Base-by-base conservation (phyloP, 495 filamentous ascomycete genomes). In the Penicillium bialowiezense region DNA sequence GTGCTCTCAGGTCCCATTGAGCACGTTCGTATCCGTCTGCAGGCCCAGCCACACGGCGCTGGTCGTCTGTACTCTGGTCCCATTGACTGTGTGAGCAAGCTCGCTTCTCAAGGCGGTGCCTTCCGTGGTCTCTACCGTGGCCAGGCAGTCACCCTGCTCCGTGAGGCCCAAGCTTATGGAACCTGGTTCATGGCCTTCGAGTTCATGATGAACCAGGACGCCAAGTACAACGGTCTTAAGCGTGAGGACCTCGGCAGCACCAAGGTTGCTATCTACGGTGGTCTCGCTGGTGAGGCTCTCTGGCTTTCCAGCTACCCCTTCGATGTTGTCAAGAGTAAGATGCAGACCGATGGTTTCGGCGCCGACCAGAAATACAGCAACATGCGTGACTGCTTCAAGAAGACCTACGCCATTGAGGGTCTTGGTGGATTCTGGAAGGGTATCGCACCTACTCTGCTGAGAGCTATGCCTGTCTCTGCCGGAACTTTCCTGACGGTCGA, bases 281-380 rank as follows among this genome's bases (percentile, higher is more conserved):
- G 93, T 34, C 65, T 97, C 44, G 93, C 93, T 1, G 93, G 93
- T 51, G 93, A 98, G 77, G 88, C 83, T 18, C 76, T 98, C 34
- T 98, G 93, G 93, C 65, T 98, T 53, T 78, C 77, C 32, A 93
- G 88, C 60, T 98, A 98, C 67, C 93, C 93, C 18, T 85, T 98
- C 48, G 93, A 98, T 69, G 93, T 97, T 21, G 72, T 98, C 65
- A 98, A 98, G 87, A 95, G 89, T 70, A 97, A 95, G 82, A 95
- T 97, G 92, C 93, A 98, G 80, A 95, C 83, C 52, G 93, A 98
- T 74, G 91, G 89, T 17, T 90, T 97, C 62, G 82, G 82, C 18
- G 77, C 78, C 1, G 67, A 78, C 46, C 81, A 78, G 79, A 73
- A 76, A 60, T 97, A 87, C 69, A 81, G 72, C 73, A 85, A 70